phyloP scores from a whole-genome alignment of 495 filamentous ascomycete species.

The Penicillium nucicola region DNA sequence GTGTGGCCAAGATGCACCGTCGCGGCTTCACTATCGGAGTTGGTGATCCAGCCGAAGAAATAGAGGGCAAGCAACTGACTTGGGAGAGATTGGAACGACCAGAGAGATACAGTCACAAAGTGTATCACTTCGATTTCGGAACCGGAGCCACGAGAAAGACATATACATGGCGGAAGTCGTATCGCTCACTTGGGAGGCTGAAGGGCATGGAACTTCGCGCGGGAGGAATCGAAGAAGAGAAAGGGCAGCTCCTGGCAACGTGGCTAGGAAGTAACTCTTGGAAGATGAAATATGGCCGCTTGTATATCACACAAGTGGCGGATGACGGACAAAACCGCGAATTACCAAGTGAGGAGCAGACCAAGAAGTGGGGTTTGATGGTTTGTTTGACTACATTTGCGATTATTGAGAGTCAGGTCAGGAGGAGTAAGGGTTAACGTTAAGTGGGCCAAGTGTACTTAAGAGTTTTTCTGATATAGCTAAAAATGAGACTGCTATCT shows the following conservation, averaged over 20 bases:
- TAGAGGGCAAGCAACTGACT: background rate
- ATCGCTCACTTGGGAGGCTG: background rate
- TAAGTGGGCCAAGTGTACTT: too few relatives aligned
- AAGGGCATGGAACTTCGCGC: conserved; percentile 1
- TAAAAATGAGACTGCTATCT: too few relatives aligned
- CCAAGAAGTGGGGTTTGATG: background rate
- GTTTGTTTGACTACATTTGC: conserved; percentile 5
- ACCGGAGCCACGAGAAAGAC: background rate
- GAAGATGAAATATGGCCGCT: conserved; percentile 1
- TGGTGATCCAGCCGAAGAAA: conserved; percentile 1
- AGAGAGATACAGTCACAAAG: background rate
- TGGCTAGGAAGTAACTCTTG: conserved; percentile 2
- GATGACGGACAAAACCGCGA: background rate
- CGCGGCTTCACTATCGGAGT: conserved; percentile 1
- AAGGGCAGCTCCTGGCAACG: background rate
- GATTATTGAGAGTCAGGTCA: conserved; percentile 3
- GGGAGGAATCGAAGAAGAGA: background rate
- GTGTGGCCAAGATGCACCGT: background rate
- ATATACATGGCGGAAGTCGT: background rate
- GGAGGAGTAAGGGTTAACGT: conserved; percentile 3
- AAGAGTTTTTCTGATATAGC: too few relatives aligned
- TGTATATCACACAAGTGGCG: background rate
- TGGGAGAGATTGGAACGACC: conserved; percentile 4
- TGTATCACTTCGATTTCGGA: conserved; percentile 2
- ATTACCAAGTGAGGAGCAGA: background rate